Conservation (phyloP, 1,284 basidiomycete species). For the Boletellus deceptivus region DNA sequence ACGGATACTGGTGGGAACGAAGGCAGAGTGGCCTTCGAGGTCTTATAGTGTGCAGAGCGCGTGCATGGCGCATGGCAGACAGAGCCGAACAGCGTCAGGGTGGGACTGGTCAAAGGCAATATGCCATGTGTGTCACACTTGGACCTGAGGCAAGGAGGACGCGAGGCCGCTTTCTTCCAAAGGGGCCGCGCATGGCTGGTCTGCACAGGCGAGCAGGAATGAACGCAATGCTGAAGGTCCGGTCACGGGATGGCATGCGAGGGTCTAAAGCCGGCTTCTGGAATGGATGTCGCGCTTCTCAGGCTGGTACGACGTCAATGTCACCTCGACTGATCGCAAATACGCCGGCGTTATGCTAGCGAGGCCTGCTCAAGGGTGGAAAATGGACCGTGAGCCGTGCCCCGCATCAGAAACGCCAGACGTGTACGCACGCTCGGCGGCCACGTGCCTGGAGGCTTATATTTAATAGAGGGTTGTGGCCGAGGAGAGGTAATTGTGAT, state of each 20-base stretch:
- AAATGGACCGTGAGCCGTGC: constrained; percentile 1
- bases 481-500: constrained; percentile 25
- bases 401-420: constrained; percentile 9
- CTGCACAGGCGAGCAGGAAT: constrained; percentile 32
- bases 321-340: constrained; percentile 8
- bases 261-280: constrained; percentile 11
- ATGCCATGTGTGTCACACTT: constrained; percentile 25
- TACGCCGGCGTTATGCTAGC: constrained; percentile 1
- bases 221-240: constrained; percentile 22
- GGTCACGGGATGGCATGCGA: constrained; percentile 14
- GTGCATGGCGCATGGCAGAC: constrained; percentile 29
- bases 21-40: constrained; percentile 6
- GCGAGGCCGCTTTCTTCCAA: constrained; percentile 33
- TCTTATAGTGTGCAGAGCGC: constrained; percentile 30
- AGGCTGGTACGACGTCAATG: background rate
- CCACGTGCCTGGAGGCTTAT: constrained; percentile 19
- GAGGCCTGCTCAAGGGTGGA: constrained; percentile 2
- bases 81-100: constrained; percentile 28
- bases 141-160: constrained; percentile 30
- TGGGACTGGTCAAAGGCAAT: constrained; percentile 20
- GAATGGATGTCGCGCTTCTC: constrained; percentile 9
- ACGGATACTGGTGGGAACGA: constrained; percentile 16
- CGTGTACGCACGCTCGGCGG: constrained; percentile 5
- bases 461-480: constrained; percentile 21
- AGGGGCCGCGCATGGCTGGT: constrained; percentile 26